Evolutionary conservation across 805 yeast species (phyloP).

Genomic region (Tetrapisispora phaffii): DNA sequence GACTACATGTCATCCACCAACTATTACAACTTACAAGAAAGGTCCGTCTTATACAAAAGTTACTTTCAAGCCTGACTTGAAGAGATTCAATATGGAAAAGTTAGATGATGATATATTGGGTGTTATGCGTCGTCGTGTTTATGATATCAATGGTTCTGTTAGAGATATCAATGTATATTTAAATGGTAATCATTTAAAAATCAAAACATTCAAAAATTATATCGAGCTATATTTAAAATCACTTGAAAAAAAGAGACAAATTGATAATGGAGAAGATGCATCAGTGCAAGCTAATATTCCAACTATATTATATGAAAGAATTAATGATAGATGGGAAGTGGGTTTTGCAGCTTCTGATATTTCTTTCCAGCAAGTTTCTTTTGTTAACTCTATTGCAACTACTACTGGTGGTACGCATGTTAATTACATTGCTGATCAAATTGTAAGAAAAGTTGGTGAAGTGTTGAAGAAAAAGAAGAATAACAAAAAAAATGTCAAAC

Average conservation of each 20-base stretch:
- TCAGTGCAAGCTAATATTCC: constrained; percentile 32
- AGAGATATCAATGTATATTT: constrained; percentile 68
- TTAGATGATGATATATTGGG: constrained; percentile 77
- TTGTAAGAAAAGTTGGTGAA: constrained; percentile 67
- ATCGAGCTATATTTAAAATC: constrained; percentile 85
- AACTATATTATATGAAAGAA: constrained; percentile 64
- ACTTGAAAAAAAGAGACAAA: constrained; percentile 38
- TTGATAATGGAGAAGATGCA: constrained; percentile 32
- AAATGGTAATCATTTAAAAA: constrained; percentile 60
- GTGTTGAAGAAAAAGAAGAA: constrained; percentile 54
- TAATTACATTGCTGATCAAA: constrained; percentile 73
- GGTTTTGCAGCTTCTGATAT: constrained; percentile 93
- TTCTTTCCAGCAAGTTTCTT: constrained; percentile 84
- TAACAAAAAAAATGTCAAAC: constrained; percentile 64
- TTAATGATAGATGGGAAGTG: constrained; percentile 89
- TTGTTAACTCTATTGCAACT: constrained; percentile 95
- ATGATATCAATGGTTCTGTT: constrained; percentile 90
- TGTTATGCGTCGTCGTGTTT: constrained; percentile 85
- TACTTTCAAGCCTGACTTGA: constrained; percentile 79
- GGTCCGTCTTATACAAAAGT: constrained; percentile 76
- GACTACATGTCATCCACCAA: constrained; percentile 68
- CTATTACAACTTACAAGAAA: constrained; percentile 42
- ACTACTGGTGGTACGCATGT: constrained; percentile 96
- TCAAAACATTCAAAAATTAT: constrained; percentile 72
- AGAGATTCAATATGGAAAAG: constrained; percentile 73